Percentiles rank a stretch among this genome's conserved stretches.
These are phyloP conservation scores for Acanthamoeba lenticulata DNA, from an alignment of 208 protist species.

Conservation along the genomic window DNA sequence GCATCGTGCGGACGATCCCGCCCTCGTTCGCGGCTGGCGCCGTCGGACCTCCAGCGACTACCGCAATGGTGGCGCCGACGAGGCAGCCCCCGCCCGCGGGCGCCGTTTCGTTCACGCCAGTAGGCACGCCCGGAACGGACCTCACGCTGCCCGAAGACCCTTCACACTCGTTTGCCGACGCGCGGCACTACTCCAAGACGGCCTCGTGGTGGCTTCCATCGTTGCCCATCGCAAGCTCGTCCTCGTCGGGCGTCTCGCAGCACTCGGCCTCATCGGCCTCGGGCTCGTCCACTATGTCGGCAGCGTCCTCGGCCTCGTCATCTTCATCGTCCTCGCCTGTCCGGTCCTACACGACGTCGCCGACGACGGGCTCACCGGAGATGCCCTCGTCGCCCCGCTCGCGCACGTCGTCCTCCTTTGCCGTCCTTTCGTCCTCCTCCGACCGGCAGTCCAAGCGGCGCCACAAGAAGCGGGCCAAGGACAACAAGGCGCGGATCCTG, in stretches of 20 bases:
- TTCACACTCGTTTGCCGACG: background rate
- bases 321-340: background rate
- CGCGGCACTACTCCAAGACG: background rate
- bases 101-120: background rate
- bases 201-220: constrained; percentile 29
- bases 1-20: background rate
- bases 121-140: background rate
- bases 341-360: background rate
- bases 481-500: background rate
- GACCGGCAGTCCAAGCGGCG: background rate
- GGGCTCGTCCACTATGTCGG: background rate
- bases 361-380: background rate
- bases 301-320: background rate
- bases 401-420: background rate
- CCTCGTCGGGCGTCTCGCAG: background rate
- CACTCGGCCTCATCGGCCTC: background rate
- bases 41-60: background rate
- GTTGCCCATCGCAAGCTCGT: background rate
- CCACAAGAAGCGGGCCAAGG: background rate
- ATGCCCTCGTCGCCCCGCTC: background rate
- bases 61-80: background rate
- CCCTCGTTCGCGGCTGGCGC: background rate
- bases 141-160: background rate
- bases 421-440: background rate
- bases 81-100: background rate